phyloP scores from a whole-genome alignment of 805 yeast genomes.

The Kockiozyma suomiensis region DNA sequence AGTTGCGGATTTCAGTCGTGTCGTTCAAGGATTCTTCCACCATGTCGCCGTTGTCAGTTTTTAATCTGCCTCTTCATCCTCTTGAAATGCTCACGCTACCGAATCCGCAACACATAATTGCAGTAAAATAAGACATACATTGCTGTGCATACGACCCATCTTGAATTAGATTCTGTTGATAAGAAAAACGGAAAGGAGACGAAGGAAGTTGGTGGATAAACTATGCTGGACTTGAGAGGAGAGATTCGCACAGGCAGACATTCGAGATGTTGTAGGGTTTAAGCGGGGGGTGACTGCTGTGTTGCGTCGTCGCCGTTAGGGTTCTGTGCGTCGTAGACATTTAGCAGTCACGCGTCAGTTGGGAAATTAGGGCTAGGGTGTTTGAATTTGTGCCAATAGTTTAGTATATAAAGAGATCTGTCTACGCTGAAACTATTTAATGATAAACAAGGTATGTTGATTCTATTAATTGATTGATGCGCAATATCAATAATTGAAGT shows the following conservation, averaged over 20 bases:
- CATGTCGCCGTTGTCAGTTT: neutral
- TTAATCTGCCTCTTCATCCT: neutral
- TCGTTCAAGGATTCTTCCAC: too few relatives aligned
- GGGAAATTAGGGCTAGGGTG: conserved; percentile 10
- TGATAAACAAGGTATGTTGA: neutral
- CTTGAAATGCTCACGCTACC: neutral
- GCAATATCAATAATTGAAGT: neutral
- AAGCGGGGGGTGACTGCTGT: conserved; percentile 1
- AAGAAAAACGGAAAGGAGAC: neutral
- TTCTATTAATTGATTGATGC: neutral
- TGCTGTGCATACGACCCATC: conserved; percentile 99
- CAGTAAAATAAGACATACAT: conserved; percentile 40
- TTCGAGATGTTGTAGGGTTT: conserved; percentile 3
- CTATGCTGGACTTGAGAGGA: neutral
- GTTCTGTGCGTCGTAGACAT: neutral
- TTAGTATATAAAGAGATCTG: neutral
- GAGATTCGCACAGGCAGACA: neutral
- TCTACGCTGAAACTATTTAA: too few relatives aligned
- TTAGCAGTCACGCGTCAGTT: neutral
- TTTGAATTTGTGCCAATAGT: neutral
- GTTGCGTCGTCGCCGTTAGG: neutral
- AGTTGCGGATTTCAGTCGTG: neutral
- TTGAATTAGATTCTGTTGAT: conserved; percentile 44
- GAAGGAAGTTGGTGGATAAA: neutral
- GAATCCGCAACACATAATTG: neutral